Evolutionary conservation across 2,329 filamentous ascomycete species (phyloP).

Genomic region (Xylariaceae sp.): DNA sequence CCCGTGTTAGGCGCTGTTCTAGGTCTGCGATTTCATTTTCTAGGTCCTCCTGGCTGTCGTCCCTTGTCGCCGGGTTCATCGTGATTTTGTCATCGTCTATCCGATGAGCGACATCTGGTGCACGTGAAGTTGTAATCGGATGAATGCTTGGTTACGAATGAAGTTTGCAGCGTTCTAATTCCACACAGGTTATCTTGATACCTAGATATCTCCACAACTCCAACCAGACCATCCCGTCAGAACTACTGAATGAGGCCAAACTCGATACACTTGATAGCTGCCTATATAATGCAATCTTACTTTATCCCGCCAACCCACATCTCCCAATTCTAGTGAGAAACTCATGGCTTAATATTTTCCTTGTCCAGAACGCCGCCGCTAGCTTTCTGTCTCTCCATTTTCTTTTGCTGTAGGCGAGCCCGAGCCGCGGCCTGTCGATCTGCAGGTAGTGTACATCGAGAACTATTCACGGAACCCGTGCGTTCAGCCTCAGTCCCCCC

Average conservation of each 20-base stretch:
- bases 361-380: slow-evolving; percentile 35
- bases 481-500: slow-evolving; percentile 43
- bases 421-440: slow-evolving; percentile 57
- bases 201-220: slow-evolving; percentile 23
- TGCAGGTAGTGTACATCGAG: slow-evolving; percentile 50
- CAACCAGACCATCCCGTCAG: slow-evolving; percentile 15
- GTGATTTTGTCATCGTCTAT: slow-evolving; percentile 10
- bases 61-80: slow-evolving; percentile 19
- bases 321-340: background rate
- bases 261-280: slow-evolving; percentile 6
- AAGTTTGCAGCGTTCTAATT: background rate
- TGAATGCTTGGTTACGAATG: background rate
- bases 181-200: slow-evolving; percentile 7
- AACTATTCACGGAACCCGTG: slow-evolving; percentile 39
- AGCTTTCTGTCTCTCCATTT: slow-evolving; percentile 50
- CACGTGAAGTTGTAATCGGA: background rate
- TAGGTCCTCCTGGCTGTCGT: slow-evolving; percentile 32
- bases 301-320: slow-evolving; percentile 2
- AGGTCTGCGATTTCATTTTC: slow-evolving; percentile 62
- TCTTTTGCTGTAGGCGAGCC: slow-evolving; percentile 57
- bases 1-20: slow-evolving; percentile 53
- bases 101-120: background rate
- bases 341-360: slow-evolving; percentile 52
- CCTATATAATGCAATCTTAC: slow-evolving; percentile 10
- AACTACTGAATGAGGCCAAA: background rate